Conservation (phyloP, 352 stramenopile species). For the Globisporangium takayamanum region DNA sequence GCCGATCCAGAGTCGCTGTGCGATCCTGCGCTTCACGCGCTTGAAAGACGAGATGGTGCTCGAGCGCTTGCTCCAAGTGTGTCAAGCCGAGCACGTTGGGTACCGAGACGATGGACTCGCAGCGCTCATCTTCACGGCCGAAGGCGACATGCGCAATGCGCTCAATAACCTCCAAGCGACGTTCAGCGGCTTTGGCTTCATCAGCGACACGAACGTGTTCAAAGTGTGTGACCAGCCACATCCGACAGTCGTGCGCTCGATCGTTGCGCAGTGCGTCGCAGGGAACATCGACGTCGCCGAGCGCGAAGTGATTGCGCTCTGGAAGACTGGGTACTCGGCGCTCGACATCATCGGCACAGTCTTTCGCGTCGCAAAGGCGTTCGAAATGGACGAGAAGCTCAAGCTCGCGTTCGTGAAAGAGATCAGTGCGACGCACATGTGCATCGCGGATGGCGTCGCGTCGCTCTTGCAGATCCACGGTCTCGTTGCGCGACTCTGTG, state of each 20-base stretch:
- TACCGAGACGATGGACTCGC: constrained; percentile 92
- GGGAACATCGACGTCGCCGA: constrained; percentile 85
- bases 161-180: constrained; percentile 99
- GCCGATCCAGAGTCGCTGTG: constrained; percentile 97
- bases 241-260: constrained; percentile 74
- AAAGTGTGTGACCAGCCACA: constrained; percentile 96
- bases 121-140: constrained; percentile 97
- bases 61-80: constrained; percentile 91
- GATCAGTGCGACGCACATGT: constrained; percentile 90
- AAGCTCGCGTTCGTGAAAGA: constrained; percentile 91
- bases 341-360: constrained; percentile 97
- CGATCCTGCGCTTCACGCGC: constrained; percentile 96
- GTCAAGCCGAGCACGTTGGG: constrained; percentile 85
- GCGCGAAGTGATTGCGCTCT: constrained; percentile 61
- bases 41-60: constrained; percentile 96
- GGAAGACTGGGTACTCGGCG: constrained; percentile 91
- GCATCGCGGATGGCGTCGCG: constrained; percentile 90
- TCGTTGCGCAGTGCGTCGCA: constrained; percentile 58
- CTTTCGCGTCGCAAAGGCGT: constrained; percentile 93
- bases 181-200: constrained; percentile 89
- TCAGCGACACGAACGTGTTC: constrained; percentile 96
- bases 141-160: constrained; percentile 98
- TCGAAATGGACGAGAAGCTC: constrained; percentile 77
- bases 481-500: constrained; percentile 77
- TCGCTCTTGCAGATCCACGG: constrained; percentile 94